These are phyloP conservation scores for Petunia hybrid DNA, from an alignment of 305 asterid species.

Conservation along the genomic window DNA sequence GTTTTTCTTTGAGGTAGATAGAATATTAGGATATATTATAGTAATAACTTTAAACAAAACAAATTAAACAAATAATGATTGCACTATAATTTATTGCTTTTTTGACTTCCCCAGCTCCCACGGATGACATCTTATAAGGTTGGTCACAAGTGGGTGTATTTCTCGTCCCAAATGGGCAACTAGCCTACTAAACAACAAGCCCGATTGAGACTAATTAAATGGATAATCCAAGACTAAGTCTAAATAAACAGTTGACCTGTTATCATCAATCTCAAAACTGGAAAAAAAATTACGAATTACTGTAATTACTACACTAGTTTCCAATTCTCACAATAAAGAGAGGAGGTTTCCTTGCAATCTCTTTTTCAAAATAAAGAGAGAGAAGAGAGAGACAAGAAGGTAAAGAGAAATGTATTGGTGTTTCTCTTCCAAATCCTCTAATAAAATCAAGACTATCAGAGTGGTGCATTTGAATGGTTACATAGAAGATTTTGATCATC, in stretches of 20 bases:
- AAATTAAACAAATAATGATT: no score
- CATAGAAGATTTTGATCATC: constrained; percentile 56
- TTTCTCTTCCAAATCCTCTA: constrained; percentile 43
- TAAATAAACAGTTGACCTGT: constrained; percentile 1
- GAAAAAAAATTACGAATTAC: no score
- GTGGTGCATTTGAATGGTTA: constrained; percentile 59
- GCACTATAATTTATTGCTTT: not conserved
- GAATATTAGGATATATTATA: no score
- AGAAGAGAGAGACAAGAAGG: not conserved
- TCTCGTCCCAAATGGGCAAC: not conserved
- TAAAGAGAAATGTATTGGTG: not conserved
- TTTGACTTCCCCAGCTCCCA: not conserved
- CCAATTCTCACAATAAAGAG: no score
- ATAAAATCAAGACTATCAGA: constrained; percentile 45
- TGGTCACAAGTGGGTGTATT: not conserved
- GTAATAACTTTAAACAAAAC: not conserved
- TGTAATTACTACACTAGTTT: no score
- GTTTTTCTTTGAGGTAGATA: not conserved
- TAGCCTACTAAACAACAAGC: not conserved
- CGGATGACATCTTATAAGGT: not conserved
- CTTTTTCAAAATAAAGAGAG: no score
- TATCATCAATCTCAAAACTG: not conserved
- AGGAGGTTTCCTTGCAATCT: no score
- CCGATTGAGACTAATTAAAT: not conserved
- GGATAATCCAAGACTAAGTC: not conserved